Percentiles rank a stretch among this genome's conserved stretches.
phyloP scores from a whole-genome alignment of 495 filamentous ascomycete species.

The Penicillium robsamsonii region DNA sequence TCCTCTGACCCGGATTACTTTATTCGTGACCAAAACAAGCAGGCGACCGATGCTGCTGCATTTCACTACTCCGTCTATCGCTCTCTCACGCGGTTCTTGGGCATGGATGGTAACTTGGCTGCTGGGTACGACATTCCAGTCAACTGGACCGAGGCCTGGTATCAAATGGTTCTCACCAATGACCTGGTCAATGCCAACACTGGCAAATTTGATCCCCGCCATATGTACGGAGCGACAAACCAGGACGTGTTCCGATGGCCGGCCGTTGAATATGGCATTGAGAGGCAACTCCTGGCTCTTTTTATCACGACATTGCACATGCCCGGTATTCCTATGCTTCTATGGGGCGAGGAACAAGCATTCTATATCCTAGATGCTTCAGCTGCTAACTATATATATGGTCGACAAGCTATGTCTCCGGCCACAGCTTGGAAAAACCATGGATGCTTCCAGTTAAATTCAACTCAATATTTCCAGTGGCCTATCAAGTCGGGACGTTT shows the following conservation, averaged over 20 bases:
- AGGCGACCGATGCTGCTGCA: conserved; percentile 62
- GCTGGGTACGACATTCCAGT: conserved; percentile 59
- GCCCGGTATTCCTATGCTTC: conserved; percentile 63
- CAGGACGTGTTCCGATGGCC: conserved; percentile 79
- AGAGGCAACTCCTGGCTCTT: conserved; percentile 58
- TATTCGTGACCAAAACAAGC: conserved; percentile 54
- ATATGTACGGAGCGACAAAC: conserved; percentile 69
- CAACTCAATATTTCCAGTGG: conserved; percentile 57
- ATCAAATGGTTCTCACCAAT: conserved; percentile 59
- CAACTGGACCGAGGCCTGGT: conserved; percentile 63
- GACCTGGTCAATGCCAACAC: conserved; percentile 66
- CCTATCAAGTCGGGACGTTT: conserved; percentile 53
- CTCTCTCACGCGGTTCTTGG: conserved; percentile 62
- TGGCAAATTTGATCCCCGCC: conserved; percentile 65
- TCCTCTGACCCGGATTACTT: conserved; percentile 47
- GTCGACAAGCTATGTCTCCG: conserved; percentile 65
- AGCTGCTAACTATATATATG: conserved; percentile 68
- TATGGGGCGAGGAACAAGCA: conserved; percentile 71
- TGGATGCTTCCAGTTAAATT: conserved; percentile 61
- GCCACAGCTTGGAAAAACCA: conserved; percentile 67
- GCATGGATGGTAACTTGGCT: conserved; percentile 60
- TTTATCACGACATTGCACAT: conserved; percentile 65
- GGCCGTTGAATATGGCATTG: conserved; percentile 58
- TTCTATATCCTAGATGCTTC: conserved; percentile 68
- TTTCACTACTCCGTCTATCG: conserved; percentile 76